Conservation (phyloP, 495 filamentous ascomycete species). For the Elasticomyces elasticus region DNA sequence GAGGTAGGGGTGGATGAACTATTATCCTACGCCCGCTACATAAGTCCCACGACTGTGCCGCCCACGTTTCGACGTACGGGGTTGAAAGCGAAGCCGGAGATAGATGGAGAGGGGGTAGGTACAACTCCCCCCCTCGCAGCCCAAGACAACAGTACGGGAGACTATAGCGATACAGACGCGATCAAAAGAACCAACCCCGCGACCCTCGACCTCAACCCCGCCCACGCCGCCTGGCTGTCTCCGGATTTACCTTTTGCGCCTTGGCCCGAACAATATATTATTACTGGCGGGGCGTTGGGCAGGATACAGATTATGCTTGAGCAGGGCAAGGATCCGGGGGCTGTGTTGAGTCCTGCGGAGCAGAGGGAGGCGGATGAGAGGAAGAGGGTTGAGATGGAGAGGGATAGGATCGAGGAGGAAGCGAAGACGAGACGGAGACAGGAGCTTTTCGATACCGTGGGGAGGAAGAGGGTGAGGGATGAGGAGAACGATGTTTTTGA, state of each 20-base stretch:
- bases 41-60: slow-evolving; percentile 62
- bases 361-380: slow-evolving; percentile 38
- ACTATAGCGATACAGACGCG: background rate
- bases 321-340: slow-evolving; percentile 45
- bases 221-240: slow-evolving; percentile 38
- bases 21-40: slow-evolving; percentile 60
- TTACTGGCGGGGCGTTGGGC: slow-evolving; percentile 53
- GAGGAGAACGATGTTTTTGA: slow-evolving; percentile 11
- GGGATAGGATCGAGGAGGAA: slow-evolving; percentile 30
- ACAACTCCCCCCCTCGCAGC: slow-evolving; percentile 8
- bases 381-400: slow-evolving; percentile 35
- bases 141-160: background rate
- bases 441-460: slow-evolving; percentile 10
- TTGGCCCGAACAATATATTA: slow-evolving; percentile 57
- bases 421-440: slow-evolving; percentile 27
- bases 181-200: background rate
- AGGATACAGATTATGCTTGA: slow-evolving; percentile 48
- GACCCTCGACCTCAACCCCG: background rate
- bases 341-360: slow-evolving; percentile 39
- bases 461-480: background rate
- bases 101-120: background rate
- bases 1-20: slow-evolving; percentile 55
- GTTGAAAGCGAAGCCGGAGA: slow-evolving; percentile 10
- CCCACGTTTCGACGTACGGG: slow-evolving; percentile 41
- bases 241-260: slow-evolving; percentile 47